A percentile compares a stretch with the other conserved stretches of the same genome.
These are phyloP conservation scores for Rhizopus stolonifer DNA, from an alignment of 371 early-diverging fungal genomes.

Conservation along the genomic window DNA sequence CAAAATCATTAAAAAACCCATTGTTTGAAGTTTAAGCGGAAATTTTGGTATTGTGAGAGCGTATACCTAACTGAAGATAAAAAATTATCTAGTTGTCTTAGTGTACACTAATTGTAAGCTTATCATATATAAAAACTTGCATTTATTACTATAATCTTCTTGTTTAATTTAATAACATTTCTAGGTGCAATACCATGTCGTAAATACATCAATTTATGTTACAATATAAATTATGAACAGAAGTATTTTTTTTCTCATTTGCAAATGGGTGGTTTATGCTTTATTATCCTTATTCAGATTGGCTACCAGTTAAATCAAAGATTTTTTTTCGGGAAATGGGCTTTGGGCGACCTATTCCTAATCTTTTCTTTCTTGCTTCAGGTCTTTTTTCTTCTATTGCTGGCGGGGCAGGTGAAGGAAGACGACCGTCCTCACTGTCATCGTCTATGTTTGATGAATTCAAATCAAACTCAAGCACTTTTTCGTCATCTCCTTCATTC, in stretches of 20 bases:
- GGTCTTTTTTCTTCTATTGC: not conserved
- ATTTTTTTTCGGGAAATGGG: slow-evolving; percentile 4
- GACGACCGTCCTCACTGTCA: slow-evolving; percentile 12
- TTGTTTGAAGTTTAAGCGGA: too few species aligned
- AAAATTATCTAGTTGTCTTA: too few species aligned
- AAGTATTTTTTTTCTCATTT: not conserved
- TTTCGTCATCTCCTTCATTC: slow-evolving; percentile 3
- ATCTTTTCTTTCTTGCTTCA: slow-evolving; percentile 11
- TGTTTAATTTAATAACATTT: too few species aligned
- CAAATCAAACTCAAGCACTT: not conserved
- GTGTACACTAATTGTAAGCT: too few species aligned
- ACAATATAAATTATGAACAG: not conserved
- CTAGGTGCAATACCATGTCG: too few species aligned
- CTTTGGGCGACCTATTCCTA: slow-evolving; percentile 17
- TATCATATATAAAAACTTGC: too few species aligned
- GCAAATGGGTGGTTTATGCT: not conserved
- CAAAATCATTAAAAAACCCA: too few species aligned
- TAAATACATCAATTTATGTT: too few species aligned
- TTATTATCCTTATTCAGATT: not conserved
- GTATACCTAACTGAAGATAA: too few species aligned
- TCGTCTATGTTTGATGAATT: slow-evolving; percentile 1
- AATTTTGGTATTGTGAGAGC: too few species aligned
- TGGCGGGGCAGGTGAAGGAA: not conserved
- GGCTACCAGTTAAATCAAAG: slow-evolving; percentile 10
- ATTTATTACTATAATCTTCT: too few species aligned